A percentile compares a stretch with the other conserved stretches of the same genome.
Evolutionary conservation across 2,329 filamentous ascomycete genomes (phyloP).

Genomic region (Beauveria caledonica): DNA sequence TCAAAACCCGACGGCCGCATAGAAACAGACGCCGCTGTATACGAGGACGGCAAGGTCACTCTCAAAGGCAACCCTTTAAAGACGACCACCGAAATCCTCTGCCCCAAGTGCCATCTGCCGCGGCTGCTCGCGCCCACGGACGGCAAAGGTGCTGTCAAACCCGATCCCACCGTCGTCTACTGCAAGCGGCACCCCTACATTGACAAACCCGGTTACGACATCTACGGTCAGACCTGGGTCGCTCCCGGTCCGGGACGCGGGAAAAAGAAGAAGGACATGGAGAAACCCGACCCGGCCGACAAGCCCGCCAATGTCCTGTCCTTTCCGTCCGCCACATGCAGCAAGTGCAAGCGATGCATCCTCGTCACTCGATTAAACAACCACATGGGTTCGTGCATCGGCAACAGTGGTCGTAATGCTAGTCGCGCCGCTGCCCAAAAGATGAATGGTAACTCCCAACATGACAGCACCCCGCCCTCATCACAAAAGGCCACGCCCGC

Average conservation of each 20-base stretch:
- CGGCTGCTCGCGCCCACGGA: constrained; percentile 65
- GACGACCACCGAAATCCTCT: constrained; percentile 63
- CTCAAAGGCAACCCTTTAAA: constrained; percentile 66
- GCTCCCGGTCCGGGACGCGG: constrained; percentile 61
- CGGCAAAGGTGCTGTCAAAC: constrained; percentile 57
- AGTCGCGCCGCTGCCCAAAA: constrained; percentile 55
- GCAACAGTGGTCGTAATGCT: constrained; percentile 55
- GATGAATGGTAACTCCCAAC: constrained; percentile 49
- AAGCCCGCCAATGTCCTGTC: constrained; percentile 54
- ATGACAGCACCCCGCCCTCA: constrained; percentile 50
- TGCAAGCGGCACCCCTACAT: constrained; percentile 75
- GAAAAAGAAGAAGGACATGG: constrained; percentile 73
- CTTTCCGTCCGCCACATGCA: constrained; percentile 58
- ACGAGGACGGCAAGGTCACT: constrained; percentile 59
- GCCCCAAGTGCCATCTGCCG: constrained; percentile 66
- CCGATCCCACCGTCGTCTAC: constrained; percentile 61
- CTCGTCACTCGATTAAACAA: constrained; percentile 58
- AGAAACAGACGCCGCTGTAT: constrained; percentile 60
- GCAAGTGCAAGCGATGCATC: constrained; percentile 59
- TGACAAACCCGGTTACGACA: constrained; percentile 66
- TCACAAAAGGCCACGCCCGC: constrained; percentile 56
- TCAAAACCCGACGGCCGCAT: constrained; percentile 47
- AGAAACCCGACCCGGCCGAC: constrained; percentile 48
- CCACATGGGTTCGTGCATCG: constrained; percentile 61
- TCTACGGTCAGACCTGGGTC: constrained; percentile 76